Evolutionary conservation across 1,284 basidiomycete genomes (phyloP), one percentile per base, ranked within the genome.

Genomic region (Fomitopsis palustris): DNA sequence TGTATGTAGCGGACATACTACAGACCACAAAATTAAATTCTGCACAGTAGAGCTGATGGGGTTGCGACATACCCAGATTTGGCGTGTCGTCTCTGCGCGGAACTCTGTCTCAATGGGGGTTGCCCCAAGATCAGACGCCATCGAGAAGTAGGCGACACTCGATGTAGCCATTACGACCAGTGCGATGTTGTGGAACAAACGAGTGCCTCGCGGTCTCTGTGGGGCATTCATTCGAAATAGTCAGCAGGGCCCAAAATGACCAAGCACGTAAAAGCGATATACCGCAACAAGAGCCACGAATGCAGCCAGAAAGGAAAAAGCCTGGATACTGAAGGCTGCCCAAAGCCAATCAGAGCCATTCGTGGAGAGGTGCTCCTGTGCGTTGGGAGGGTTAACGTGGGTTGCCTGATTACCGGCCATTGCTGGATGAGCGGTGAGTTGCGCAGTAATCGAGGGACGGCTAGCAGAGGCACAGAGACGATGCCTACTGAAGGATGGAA

Each of bases 1-100:
- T 81, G 79, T 61, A 84, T 82, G 67, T 82, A 84, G 42, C 81
- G 73, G 0, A 74, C 75, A 65, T 69, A 77, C 75, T 76, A 55
- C n/a, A 10, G 49, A 31, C 19, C 14, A 17, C 52, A 38, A 37
- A n/a, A 66, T 33, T 49, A 25, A 29, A 27, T n/a, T 33, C 43
- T 5, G 45, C 10, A 25, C n/a, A 12, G 38, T 14, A 17, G 14
- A 17, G 17, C 7, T 27, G 38, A 8, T 8, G 8, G 6, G 17
- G 54, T 12, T 42, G 39, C 8, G 16, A 54, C 65, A n/a, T 64
- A 68, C 67, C 64, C 64, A 68, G 57, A 68, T 61, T 51, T 68
- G 67, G 49, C 67, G 64, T 12, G 64, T 67, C 23, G 58, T 38
- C 27, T 59, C 57, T 31, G 47, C 23, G 42, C 67, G 65, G 64